These are phyloP conservation scores for Brassica napus DNA, from an alignment of 345 rosid species.

Conservation along the genomic window Da-Ae NC_063434.1:2678501-2679000, in stretches of 20 bases:
- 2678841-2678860: conserved; percentile 95
- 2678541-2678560: conserved; percentile 96
- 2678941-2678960: not conserved
- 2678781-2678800: conserved; percentile 89
- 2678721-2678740: too few relatives aligned
- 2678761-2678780: conserved; percentile 67
- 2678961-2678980: not conserved
- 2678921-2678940: conserved; percentile 13
- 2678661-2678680: not conserved
- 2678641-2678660: not conserved
- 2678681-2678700: too few relatives aligned
- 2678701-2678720: too few relatives aligned
- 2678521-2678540: conserved; percentile 99
- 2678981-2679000: conserved; percentile 10
- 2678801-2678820: conserved; percentile 98
- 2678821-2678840: conserved; percentile 95
- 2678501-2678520: conserved; percentile 88
- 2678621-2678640: not conserved
- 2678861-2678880: conserved; percentile 98
- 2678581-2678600: conserved; percentile 25
- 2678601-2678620: conserved; percentile 12
- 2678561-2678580: conserved; percentile 77
- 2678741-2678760: not conserved
- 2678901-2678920: conserved; percentile 67
- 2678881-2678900: conserved; percentile 99